These are phyloP conservation scores for Cordyceps javanica DNA, from an alignment of 2,329 filamentous ascomycete genomes.

Conservation along the genomic window DNA sequence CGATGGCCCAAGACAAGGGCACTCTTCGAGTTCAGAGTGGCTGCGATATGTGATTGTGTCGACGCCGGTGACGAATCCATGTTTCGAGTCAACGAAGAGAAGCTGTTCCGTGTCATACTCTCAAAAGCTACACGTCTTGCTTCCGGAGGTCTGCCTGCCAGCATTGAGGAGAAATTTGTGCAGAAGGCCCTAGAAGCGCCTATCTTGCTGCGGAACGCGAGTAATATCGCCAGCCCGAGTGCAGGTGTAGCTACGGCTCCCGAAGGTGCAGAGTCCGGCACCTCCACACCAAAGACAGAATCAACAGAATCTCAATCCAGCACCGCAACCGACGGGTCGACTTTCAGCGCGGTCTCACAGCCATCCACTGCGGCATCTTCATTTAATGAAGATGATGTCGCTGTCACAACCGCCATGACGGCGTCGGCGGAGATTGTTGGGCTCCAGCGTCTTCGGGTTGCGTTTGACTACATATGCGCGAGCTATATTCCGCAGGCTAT, in stretches of 20 bases:
- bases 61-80: conserved; percentile 79
- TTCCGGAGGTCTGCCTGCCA: conserved; percentile 61
- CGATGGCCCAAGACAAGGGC: conserved; percentile 39
- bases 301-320: conserved; percentile 39
- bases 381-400: conserved; percentile 29
- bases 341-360: conserved; percentile 31
- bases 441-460: conserved; percentile 59
- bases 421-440: conserved; percentile 43
- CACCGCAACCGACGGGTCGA: conserved; percentile 27
- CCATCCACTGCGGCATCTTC: conserved; percentile 42
- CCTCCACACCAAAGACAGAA: conserved; percentile 24
- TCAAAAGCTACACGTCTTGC: conserved; percentile 66
- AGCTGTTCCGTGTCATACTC: conserved; percentile 60
- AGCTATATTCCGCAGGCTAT: conserved; percentile 51
- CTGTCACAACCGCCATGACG: conserved; percentile 35
- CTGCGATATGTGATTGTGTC: conserved; percentile 70
- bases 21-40: conserved; percentile 60
- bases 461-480: conserved; percentile 58
- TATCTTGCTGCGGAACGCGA: conserved; percentile 57
- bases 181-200: conserved; percentile 70
- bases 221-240: conserved; percentile 12
- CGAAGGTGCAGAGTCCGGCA: conserved; percentile 20
- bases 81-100: conserved; percentile 71
- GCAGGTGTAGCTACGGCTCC: neutral
- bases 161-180: conserved; percentile 82